Base-by-base conservation (phyloP, 495 filamentous ascomycete genomes). In the Aspergillus egyptiacus region DNA sequence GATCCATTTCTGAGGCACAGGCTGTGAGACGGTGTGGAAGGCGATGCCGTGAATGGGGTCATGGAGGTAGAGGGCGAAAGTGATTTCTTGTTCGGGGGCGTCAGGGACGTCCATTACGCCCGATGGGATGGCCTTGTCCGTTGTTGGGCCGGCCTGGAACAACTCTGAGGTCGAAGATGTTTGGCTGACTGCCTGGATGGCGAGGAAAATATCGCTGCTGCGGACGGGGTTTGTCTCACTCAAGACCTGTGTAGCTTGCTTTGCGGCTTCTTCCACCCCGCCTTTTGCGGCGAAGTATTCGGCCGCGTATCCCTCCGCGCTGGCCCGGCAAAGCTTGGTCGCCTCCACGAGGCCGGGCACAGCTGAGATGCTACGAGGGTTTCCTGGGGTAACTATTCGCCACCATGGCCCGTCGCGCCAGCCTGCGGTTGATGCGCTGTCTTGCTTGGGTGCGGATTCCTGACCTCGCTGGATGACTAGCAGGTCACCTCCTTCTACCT, bases 401-500 rank as follows among this genome's bases (percentile, higher is more conserved):
- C 93, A 98, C 93, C 93, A 98, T 1, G 93, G 93, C 0, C 93
- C 94, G 58, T 95, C 91, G 46, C 79, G 83, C 91, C 91, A 95
- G 42, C 71, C 67, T 23, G 84, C 77, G 32, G 70, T 74, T 50
- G 83, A 87, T 43, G 74, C 57, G 31, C 71, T 65, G 20, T 72
- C 78, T 23, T 81, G 77, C 44, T 83, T 85, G 8, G 82, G 82
- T 5, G 83, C 79, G 20, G 84, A 89, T 62, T 94, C 88, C 50
- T 87, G 86, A 2, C 93, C 93, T 1, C 89, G 83, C 69, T 97
- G 93, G 58, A 97, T 83, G 49, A 99, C 94, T 28, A 97, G 73
- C n/a, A 99, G 80, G 62, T 97, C 93, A 18, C 93, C 93, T 47
- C 93, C 93, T 68, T 99, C 93, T 45, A 99, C 93, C 68, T 99